phyloP scores from a whole-genome alignment of 2,329 filamentous ascomycete genomes.

The Fonsecaea multimorphosa region DNA sequence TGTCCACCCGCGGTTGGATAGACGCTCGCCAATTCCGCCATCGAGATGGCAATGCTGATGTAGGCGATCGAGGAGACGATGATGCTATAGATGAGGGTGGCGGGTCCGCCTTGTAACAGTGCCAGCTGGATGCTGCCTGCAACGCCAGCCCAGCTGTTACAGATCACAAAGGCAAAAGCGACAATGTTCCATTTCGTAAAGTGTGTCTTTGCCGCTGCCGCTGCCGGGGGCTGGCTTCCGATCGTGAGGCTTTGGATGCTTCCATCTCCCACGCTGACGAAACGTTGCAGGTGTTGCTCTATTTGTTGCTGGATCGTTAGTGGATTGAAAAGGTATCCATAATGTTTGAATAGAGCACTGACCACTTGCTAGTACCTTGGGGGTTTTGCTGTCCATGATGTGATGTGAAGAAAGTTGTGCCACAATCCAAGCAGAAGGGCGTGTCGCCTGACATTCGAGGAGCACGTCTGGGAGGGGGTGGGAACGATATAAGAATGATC shows the following conservation, averaged over 20 bases:
- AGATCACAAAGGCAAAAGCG: slow-evolving; percentile 35
- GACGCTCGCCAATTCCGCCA: slow-evolving; percentile 43
- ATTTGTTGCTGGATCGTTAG: background rate
- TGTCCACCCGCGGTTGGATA: slow-evolving; percentile 44
- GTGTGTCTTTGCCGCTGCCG: slow-evolving; percentile 9
- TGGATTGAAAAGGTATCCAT: too few species aligned
- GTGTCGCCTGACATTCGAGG: background rate
- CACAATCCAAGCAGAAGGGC: background rate
- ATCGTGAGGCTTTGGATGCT: slow-evolving; percentile 1
- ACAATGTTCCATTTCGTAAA: slow-evolving; percentile 19
- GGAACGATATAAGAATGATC: background rate
- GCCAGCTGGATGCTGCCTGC: slow-evolving; percentile 37
- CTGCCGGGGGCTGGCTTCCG: too few species aligned
- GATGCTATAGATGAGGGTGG: slow-evolving; percentile 22
- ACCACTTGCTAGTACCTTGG: slow-evolving; percentile 1
- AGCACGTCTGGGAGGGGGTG: background rate
- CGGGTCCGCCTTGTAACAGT: slow-evolving; percentile 28
- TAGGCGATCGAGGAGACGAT: slow-evolving; percentile 22
- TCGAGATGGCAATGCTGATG: slow-evolving; percentile 28
- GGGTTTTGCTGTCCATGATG: slow-evolving; percentile 4
- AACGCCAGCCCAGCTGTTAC: slow-evolving; percentile 41
- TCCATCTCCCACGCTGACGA: slow-evolving; percentile 14
- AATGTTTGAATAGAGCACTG: background rate
- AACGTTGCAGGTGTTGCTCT: slow-evolving; percentile 3
- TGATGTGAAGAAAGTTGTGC: background rate